Base-by-base conservation (phyloP, 192 early-diverging fungal genomes). In the Coemansia asiatica region DNA sequence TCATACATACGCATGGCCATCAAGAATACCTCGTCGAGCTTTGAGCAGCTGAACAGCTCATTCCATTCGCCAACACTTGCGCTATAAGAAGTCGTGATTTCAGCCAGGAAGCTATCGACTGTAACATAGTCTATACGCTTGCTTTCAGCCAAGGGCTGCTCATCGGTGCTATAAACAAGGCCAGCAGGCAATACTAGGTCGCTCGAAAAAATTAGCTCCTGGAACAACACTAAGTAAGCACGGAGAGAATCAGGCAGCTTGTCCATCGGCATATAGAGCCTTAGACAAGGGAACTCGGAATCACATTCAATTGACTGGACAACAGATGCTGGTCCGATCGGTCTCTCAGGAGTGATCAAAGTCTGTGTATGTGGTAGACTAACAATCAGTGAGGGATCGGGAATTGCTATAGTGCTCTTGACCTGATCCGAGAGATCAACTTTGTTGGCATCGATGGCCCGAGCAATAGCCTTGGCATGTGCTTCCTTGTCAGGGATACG, bases 221-320 rank as follows among this genome's bases (percentile, higher is more conserved):
- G 88, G 79, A 93, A 91, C 48, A 94, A 76, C 9, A 87, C 85
- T 36, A 94, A 60, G 75, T 86, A 92, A 13, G 88, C 85, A 8
- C 87, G 85, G 26, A 91, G 75, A 18, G 80, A 66, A 18, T 80
- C 80, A n/a, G 88, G 83, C 0, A 95, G 60, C n/a, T 63, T 56
- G 13, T 46, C 59, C 28, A 69, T 67, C 53, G 83, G 89, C 31
- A 83, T 83, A 61, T 75, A 86, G 2, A 95, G 47, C 35, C 84
- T 78, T 23, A 89, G 36, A 35, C 87, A 82, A 0, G 82, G 68
- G 61, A 94, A 92, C 28, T 79, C 78, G 0, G 93, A 91, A 56
- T 90, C 87, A 9, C 88, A 82, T 40, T 79, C 60, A 7, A 94
- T 82, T 9, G 90, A 60, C 66, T 92, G 89, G 18, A 82, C 72